These are phyloP conservation scores for Colletotrichum salicis DNA, from an alignment of 2,329 filamentous ascomycete genomes.

Conservation along the genomic window DNA sequence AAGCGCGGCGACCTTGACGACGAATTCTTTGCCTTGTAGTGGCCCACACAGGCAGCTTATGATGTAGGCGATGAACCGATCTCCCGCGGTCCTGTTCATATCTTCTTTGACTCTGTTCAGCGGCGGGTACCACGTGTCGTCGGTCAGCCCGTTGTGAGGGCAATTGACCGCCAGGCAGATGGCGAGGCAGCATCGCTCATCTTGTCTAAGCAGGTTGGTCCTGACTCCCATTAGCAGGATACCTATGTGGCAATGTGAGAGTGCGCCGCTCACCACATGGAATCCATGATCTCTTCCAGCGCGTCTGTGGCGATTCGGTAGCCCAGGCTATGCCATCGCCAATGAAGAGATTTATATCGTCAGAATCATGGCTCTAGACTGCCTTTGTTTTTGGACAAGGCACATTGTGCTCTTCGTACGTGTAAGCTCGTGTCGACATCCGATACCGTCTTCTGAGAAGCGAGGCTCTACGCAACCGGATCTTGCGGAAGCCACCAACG, in stretches of 20 bases:
- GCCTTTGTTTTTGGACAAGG: neutral
- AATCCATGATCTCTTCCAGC: neutral
- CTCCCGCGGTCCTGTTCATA: constrained; percentile 2
- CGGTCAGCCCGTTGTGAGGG: neutral
- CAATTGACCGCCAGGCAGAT: constrained; percentile 13
- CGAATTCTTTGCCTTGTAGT: constrained; percentile 6
- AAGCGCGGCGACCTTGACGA: constrained; percentile 5
- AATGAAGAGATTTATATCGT: constrained; percentile 1
- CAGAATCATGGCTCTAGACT: neutral
- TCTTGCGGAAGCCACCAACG: neutral
- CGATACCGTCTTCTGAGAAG: neutral
- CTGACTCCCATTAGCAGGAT: neutral
- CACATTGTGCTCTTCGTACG: neutral
- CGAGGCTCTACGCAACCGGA: neutral
- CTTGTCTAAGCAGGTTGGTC: constrained; percentile 12
- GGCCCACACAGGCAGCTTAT: constrained; percentile 2
- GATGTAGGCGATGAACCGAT: neutral
- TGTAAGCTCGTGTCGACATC: neutral
- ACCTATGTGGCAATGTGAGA: neutral
- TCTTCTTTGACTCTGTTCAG: constrained; percentile 6
- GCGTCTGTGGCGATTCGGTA: neutral
- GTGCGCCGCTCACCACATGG: neutral
- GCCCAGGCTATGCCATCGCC: neutral
- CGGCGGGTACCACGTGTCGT: constrained; percentile 7
- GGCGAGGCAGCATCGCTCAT: constrained; percentile 8